A percentile compares a stretch with the other conserved stretches of the same genome.
These are phyloP conservation scores for Coniochaeta prunicola DNA, from an alignment of 2,329 filamentous ascomycete species.

Conservation along the genomic window DNA sequence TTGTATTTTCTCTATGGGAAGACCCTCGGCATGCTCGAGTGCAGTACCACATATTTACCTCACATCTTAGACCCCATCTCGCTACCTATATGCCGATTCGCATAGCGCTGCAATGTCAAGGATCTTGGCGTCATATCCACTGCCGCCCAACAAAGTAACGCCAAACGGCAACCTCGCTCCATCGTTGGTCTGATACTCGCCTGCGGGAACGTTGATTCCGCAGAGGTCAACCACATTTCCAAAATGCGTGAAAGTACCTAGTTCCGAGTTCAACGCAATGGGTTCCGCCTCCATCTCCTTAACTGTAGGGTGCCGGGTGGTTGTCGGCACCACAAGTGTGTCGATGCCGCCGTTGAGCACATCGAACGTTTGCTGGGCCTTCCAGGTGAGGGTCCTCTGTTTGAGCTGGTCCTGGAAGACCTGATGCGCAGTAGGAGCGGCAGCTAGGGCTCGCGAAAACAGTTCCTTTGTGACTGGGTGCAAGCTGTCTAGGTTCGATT, in stretches of 20 bases:
- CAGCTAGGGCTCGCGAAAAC: constrained; percentile 29
- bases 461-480: constrained; percentile 42
- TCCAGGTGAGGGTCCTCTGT: constrained; percentile 33
- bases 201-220: constrained; percentile 39
- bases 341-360: constrained; percentile 22
- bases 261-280: constrained; percentile 36
- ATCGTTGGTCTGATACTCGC: constrained; percentile 20
- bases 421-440: constrained; percentile 33
- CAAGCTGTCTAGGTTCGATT: constrained; percentile 27
- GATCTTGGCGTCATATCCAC: constrained; percentile 26
- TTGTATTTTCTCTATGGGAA: background rate
- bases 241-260: constrained; percentile 46
- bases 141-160: constrained; percentile 31
- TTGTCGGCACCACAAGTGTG: constrained; percentile 41
- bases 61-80: background rate
- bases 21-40: background rate
- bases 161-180: constrained; percentile 31
- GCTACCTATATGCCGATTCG: background rate
- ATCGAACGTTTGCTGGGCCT: constrained; percentile 30
- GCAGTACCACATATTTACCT: background rate
- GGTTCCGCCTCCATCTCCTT: constrained; percentile 41
- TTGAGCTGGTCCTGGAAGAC: constrained; percentile 40
- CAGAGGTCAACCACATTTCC: constrained; percentile 50
- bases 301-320: constrained; percentile 36
- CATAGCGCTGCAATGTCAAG: constrained; percentile 21